These are phyloP conservation scores for Leccinum olivaceopallidum DNA, from an alignment of 768 basidiomycete species.

Conservation along the genomic window DNA sequence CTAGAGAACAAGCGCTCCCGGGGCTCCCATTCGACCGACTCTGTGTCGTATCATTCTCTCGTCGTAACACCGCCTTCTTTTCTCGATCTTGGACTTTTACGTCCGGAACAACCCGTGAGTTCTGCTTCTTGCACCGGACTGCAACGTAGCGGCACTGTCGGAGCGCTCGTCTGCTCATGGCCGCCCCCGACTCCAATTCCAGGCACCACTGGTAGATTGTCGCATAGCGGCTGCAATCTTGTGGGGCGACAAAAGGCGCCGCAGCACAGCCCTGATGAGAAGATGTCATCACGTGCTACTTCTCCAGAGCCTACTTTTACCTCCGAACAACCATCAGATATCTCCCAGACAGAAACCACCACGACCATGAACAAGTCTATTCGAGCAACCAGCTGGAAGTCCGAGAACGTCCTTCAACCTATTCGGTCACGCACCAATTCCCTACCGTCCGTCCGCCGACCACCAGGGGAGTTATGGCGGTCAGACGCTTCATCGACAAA, in stretches of 20 bases:
- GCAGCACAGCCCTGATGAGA: conserved; percentile 12
- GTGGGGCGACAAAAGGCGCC: conserved; percentile 6
- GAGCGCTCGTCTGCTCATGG: conserved; percentile 24
- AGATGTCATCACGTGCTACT: conserved; percentile 11
- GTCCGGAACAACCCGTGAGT: conserved; percentile 14
- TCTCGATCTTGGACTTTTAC: conserved; percentile 16
- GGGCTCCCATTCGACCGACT: conserved; percentile 4
- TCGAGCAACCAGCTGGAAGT: conserved; percentile 17
- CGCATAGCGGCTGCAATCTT: conserved; percentile 1
- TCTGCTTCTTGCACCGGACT: conserved; percentile 7
- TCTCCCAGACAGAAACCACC: conserved; percentile 1
- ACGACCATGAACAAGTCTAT: conserved; percentile 6
- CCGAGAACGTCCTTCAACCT: conserved; percentile 22
- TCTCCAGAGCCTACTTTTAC: conserved; percentile 11
- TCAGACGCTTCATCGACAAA: conserved; percentile 14
- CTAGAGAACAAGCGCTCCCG: conserved; percentile 19
- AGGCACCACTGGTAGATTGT: conserved; percentile 1
- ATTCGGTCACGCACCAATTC: conserved; percentile 15
- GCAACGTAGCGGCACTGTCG: conserved; percentile 8
- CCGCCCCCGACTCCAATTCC: conserved; percentile 16
- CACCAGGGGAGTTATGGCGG: conserved; percentile 23
- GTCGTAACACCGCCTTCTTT: conserved; percentile 2
- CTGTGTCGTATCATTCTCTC: conserved; percentile 13
- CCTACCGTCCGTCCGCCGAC: conserved; percentile 19
- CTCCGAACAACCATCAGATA: conserved; percentile 7